Percentiles rank a stretch among this genome's conserved stretches.
Evolutionary conservation across 257 asterid species (phyloP).

Genomic region (Schizonepeta tenuifolia): DNA sequence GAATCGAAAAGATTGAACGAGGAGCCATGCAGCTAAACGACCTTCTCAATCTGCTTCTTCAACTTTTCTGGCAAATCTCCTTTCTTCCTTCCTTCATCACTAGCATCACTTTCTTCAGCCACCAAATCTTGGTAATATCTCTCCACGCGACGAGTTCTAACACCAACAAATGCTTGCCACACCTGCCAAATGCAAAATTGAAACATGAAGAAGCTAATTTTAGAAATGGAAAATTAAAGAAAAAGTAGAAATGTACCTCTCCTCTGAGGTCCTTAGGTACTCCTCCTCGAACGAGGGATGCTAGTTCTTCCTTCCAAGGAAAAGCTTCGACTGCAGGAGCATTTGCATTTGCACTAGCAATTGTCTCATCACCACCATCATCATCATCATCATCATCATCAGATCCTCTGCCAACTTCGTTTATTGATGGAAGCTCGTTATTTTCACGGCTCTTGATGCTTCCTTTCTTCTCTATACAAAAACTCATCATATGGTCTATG

Average conservation of each 20-base stretch:
- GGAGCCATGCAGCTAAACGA: conserved; percentile 97
- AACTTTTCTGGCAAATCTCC: conserved; percentile 66
- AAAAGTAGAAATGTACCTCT: conserved; percentile 55
- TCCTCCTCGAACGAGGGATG: conserved; percentile 87
- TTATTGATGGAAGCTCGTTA: conserved; percentile 52
- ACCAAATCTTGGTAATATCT: conserved; percentile 79
- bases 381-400: conserved; percentile 43
- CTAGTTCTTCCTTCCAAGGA: conserved; percentile 81
- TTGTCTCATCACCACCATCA: conserved; percentile 35
- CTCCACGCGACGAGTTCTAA: conserved; percentile 72
- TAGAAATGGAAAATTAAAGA: neutral
- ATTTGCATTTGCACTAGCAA: conserved; percentile 43
- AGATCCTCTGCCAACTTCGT: conserved; percentile 51
- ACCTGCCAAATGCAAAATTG: conserved; percentile 62
- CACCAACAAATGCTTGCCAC: conserved; percentile 97
- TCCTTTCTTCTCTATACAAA: conserved; percentile 60
- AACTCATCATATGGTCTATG: conserved; percentile 72
- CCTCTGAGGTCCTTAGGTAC: conserved; percentile 93
- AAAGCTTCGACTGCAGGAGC: conserved; percentile 45
- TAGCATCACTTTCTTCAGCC: conserved; percentile 50
- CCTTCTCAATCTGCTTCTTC: conserved; percentile 99
- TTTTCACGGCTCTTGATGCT: conserved; percentile 34
- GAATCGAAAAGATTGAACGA: conserved; percentile 81
- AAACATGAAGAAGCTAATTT: conserved; percentile 24
- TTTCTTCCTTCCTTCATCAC: conserved; percentile 44